These are phyloP conservation scores for Leccinellum rugosiceps DNA, from an alignment of 768 basidiomycete species.

Conservation along the genomic window DNA sequence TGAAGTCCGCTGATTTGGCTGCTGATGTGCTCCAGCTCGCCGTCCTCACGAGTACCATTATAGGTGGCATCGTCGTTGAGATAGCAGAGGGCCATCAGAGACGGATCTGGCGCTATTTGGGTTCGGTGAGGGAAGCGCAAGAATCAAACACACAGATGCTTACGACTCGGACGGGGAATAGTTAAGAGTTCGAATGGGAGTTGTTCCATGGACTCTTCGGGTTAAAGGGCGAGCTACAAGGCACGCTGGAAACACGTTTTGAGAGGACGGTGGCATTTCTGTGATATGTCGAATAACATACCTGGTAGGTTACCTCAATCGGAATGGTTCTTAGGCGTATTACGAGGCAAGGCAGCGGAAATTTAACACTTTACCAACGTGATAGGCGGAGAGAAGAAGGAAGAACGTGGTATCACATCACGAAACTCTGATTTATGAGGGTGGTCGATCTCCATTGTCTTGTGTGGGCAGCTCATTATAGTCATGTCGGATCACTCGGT, in stretches of 20 bases:
- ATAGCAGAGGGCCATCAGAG: conserved; percentile 30
- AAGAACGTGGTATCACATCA: neutral
- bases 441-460: conserved; percentile 5
- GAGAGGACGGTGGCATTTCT: conserved; percentile 9
- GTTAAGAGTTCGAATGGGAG: conserved; percentile 18
- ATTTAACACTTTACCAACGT: conserved; percentile 16
- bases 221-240: conserved; percentile 27
- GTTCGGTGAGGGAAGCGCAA: conserved; percentile 4
- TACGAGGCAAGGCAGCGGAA: conserved; percentile 14
- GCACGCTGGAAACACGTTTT: conserved; percentile 32
- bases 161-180: conserved; percentile 23
- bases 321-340: conserved; percentile 13
- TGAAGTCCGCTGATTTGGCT: conserved; percentile 26
- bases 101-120: conserved; percentile 5
- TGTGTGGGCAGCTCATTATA: neutral
- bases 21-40: conserved; percentile 28
- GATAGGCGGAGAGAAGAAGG: conserved; percentile 3
- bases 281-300: conserved; percentile 19
- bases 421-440: conserved; percentile 8
- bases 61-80: conserved; percentile 15
- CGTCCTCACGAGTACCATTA: conserved; percentile 2
- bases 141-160: conserved; percentile 4
- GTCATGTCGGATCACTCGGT: neutral
- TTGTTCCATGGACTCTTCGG: conserved; percentile 17
- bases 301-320: conserved; percentile 14